Evolutionary conservation across 495 filamentous ascomycete species (phyloP).

Genomic region (Penicillium pulvis): DNA sequence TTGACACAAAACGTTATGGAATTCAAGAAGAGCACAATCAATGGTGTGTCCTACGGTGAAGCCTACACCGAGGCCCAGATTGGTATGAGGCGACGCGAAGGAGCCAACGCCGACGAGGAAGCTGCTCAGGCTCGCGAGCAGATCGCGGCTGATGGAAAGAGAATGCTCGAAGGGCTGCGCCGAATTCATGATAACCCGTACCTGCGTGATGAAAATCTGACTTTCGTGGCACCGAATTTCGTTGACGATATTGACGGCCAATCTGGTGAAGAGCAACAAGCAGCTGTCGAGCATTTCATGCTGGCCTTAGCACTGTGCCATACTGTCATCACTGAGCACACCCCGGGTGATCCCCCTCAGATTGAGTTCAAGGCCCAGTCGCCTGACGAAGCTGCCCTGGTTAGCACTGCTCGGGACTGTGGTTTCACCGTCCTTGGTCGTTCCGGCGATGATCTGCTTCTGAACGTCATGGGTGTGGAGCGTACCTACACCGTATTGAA

Average conservation of each 20-base stretch:
- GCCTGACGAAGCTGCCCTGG: slow-evolving; percentile 94
- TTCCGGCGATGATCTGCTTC: slow-evolving; percentile 70
- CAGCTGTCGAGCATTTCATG: slow-evolving; percentile 89
- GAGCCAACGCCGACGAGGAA: slow-evolving; percentile 82
- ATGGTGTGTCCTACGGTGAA: slow-evolving; percentile 92
- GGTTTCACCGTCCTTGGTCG: slow-evolving; percentile 94
- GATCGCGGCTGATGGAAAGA: slow-evolving; percentile 74
- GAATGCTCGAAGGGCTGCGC: slow-evolving; percentile 72
- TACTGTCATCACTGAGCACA: slow-evolving; percentile 89
- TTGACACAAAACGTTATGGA: slow-evolving; percentile 99
- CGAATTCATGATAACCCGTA: slow-evolving; percentile 88
- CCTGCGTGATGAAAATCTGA: slow-evolving; percentile 83
- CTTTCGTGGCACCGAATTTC: slow-evolving; percentile 89
- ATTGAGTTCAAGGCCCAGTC: slow-evolving; percentile 98
- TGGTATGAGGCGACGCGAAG: slow-evolving; percentile 90
- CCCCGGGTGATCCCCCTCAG: slow-evolving; percentile 82
- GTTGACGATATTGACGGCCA: slow-evolving; percentile 77
- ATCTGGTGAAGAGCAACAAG: slow-evolving; percentile 73
- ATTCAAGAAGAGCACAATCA: slow-evolving; percentile 97
- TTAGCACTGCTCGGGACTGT: slow-evolving; percentile 91
- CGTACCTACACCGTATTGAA: slow-evolving; percentile 85
- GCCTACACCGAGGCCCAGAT: slow-evolving; percentile 96
- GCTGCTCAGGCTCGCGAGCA: slow-evolving; percentile 69
- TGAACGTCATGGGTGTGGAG: slow-evolving; percentile 88
- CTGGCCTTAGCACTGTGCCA: slow-evolving; percentile 92